A percentile compares a stretch with the other conserved stretches of the same genome.
These are phyloP conservation scores for Solanum medicagineum DNA, from an alignment of 257 asterid species.

Conservation along the genomic window DNA sequence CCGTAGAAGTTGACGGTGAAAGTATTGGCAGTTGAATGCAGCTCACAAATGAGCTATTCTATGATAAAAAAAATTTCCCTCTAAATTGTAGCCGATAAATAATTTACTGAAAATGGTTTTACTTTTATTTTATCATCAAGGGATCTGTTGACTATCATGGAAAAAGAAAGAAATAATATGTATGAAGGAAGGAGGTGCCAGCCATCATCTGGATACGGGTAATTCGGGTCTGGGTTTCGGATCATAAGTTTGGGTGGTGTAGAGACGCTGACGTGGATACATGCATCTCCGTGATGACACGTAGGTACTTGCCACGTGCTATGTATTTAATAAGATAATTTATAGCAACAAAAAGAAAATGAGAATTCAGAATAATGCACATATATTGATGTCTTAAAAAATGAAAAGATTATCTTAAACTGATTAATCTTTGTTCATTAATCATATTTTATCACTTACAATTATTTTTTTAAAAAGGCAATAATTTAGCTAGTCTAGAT, in stretches of 20 bases:
- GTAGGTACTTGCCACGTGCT: not conserved
- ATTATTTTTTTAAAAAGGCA: no score
- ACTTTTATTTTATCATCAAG: not conserved
- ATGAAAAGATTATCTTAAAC: no score
- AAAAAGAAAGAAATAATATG: not conserved
- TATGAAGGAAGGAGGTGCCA: not conserved
- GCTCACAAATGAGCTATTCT: not conserved
- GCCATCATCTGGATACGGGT: not conserved
- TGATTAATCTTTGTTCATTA: no score
- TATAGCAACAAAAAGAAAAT: not conserved
- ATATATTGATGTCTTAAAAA: no score
- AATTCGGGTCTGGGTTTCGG: not conserved
- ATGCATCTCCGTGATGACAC: not conserved
- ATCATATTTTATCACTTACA: no score
- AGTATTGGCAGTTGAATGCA: conserved; percentile 2
- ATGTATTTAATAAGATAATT: not conserved
- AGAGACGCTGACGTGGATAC: conserved; percentile 7
- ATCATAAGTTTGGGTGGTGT: not conserved
- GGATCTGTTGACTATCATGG: not conserved
- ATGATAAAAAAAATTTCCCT: not conserved
- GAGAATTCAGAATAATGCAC: no score
- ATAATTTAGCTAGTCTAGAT: no score
- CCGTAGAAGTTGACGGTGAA: conserved; percentile 14
- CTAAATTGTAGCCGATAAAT: not conserved
- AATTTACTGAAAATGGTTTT: conserved; percentile 6